phyloP scores from a whole-genome alignment of 352 stramenopile genomes.

The Globisporangium camurandrum region DNA sequence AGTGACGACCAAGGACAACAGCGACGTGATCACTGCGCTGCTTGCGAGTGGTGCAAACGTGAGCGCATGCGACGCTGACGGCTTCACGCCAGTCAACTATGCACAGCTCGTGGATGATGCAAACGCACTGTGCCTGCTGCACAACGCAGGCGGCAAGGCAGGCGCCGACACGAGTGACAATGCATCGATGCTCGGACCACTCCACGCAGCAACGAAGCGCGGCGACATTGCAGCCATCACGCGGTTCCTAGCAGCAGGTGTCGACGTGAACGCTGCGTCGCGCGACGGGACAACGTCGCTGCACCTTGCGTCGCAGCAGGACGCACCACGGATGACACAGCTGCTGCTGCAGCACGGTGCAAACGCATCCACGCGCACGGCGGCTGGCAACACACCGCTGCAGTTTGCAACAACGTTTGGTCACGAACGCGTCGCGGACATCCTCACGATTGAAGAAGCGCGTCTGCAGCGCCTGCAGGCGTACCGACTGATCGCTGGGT shows the following conservation, averaged over 20 bases:
- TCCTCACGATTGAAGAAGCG: not conserved
- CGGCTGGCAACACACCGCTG: not conserved
- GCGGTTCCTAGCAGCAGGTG: not conserved
- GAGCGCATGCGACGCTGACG: constrained; percentile 7
- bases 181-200: not conserved
- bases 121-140: not conserved
- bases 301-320: not conserved
- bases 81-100: constrained; percentile 1
- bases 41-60: not conserved
- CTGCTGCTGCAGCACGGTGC: not conserved
- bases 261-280: not conserved
- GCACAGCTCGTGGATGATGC: not conserved
- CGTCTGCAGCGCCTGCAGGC: not conserved
- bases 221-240: not conserved
- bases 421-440: not conserved
- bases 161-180: not conserved
- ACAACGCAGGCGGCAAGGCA: not conserved
- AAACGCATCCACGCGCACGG: not conserved
- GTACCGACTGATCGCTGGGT: not conserved
- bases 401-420: not conserved
- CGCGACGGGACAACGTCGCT: not conserved
- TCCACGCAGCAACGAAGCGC: not conserved
- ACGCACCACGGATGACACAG: not conserved
- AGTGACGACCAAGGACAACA: not conserved
- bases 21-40: not conserved